Base-by-base conservation (phyloP, 306 rosid genomes). In the Cucurbita maxima region DNA sequence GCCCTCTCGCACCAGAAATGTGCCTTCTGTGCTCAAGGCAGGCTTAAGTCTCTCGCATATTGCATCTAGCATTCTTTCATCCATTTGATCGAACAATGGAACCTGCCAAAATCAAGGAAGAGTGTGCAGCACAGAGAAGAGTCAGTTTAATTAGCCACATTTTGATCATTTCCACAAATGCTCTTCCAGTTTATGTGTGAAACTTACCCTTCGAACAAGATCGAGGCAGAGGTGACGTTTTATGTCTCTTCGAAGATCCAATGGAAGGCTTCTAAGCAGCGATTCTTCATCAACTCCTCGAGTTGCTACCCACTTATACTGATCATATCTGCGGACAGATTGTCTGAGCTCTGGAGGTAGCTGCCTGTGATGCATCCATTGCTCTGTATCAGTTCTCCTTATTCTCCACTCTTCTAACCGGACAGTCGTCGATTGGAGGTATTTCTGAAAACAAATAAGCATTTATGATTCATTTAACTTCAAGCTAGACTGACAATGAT, bases 311-410 rank as follows among this genome's bases (percentile, higher is more conserved):
- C 99, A 95, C 74, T 91, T 91, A 56, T 86, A 95, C 76, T 95
- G 97, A 76, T 91, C 86, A 75, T 95, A 95, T 75, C 82, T 88
- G 13, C 97, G 81, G 30, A 91, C 92, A 13, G 87, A 85, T 14
- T 85, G 82, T 80, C 88, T 88, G 51, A 95, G 78, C 9, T 88
- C 92, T 14, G 74, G 63, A 58, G 97, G 96, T 34, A 95, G 85
- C 61, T 91, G 99, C 75, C 96, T 84, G 83, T 91, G 99, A 77
- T 80, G 92, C 97, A 95, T 95, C 99, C 99, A 95, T 76, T 95
- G 90, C 70, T 95, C 97, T 54, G 96, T 86, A 71, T 95, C 99
- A 22, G 88, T 91, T 83, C 95, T 88, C 84, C 76, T 86, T 60
- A 91, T 89, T 76, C 97, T 87, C 99, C 99, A 95, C 75, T 95